Percentiles rank a stretch among this genome's conserved stretches.
phyloP scores from a whole-genome alignment of 176 grass and related monocot genomes.

The Oryza australiensis region DNA sequence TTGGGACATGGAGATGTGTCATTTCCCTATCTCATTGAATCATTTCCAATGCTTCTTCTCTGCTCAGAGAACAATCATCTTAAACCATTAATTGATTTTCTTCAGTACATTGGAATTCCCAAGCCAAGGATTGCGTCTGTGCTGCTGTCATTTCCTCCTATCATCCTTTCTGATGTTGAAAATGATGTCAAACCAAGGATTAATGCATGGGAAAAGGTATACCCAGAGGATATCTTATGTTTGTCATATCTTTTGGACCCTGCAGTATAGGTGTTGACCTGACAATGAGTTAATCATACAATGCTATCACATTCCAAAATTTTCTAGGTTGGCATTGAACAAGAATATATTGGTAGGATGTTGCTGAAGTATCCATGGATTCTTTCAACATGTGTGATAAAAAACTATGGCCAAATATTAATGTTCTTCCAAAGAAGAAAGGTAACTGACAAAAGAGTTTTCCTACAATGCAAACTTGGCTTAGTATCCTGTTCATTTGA shows the following conservation, averaged over 20 bases:
- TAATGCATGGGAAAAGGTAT: constrained; percentile 74
- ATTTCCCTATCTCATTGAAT: constrained; percentile 82
- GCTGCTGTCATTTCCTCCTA: constrained; percentile 71
- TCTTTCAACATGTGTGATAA: constrained; percentile 74
- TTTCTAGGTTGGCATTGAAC: constrained; percentile 67
- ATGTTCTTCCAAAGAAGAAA: constrained; percentile 64
- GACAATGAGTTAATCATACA: constrained; percentile 17
- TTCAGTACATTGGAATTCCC: constrained; percentile 40
- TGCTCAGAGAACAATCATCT: constrained; percentile 69
- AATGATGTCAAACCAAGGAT: constrained; percentile 75
- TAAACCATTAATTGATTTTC: constrained; percentile 55
- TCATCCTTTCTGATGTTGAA: constrained; percentile 63
- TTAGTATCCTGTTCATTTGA: neutral
- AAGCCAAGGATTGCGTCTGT: constrained; percentile 48
- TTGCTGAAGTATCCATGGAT: constrained; percentile 92
- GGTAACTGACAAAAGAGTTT: constrained; percentile 34
- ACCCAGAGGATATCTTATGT: neutral
- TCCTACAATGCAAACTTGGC: neutral
- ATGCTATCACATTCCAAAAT: constrained; percentile 38
- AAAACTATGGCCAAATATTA: constrained; percentile 64
- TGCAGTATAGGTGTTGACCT: constrained; percentile 2
- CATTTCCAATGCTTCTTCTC: constrained; percentile 84
- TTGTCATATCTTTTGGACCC: neutral
- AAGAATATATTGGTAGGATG: constrained; percentile 57
- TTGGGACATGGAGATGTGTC: constrained; percentile 57